Evolutionary conservation across 768 basidiomycete species (phyloP), one percentile per base, ranked within the genome.

Genomic region (Mycena belliarum): DNA sequence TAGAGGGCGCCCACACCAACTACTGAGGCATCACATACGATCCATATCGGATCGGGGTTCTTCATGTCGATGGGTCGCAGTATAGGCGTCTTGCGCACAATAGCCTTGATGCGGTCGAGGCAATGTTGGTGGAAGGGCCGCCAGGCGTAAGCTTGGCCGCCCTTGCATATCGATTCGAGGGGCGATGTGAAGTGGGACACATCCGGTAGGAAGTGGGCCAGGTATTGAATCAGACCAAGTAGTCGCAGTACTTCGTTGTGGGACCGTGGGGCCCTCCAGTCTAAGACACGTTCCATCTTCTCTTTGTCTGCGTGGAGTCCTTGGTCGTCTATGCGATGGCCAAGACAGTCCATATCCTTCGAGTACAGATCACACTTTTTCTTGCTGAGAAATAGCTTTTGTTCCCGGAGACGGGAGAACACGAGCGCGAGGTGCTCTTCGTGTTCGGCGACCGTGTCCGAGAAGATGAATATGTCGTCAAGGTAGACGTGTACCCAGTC

Each of bases 391-490:
- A 65, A 77, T 3, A 81, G 61, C 1, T 69, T 20, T 2, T 64
- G 42, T n/a, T 69, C 42, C 1, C 69, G 37, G 0, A 81, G 62
- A 0, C 48, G 60, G 0, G 67, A 59, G 41, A 80, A 70, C 1
- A 79, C 68, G 0, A 67, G 26, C 2, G 52, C 28, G 0, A 81
- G 60, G 59, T 77, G 69, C 12, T 61, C 16, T 29, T 72, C 64
- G 48, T 80, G 78, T 1, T 78, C 77, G 21, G 73, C 71, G 3
- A 76, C 58, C 0, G 71, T 62, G 12, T 73, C 55, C 0, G 71
- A 74, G 53, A 60, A 79, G 0, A 79, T 65, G 46, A 80, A 74
- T 5, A 80, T 71, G 58, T 81, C 75, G 53, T 82, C 78, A 0
- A 81, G 60, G 54, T 80, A 81, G 2, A 75, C 69, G 43, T 80